Conservation (phyloP, 2,329 filamentous ascomycete species). For the Ophiostoma novo-ulmi region DNA sequence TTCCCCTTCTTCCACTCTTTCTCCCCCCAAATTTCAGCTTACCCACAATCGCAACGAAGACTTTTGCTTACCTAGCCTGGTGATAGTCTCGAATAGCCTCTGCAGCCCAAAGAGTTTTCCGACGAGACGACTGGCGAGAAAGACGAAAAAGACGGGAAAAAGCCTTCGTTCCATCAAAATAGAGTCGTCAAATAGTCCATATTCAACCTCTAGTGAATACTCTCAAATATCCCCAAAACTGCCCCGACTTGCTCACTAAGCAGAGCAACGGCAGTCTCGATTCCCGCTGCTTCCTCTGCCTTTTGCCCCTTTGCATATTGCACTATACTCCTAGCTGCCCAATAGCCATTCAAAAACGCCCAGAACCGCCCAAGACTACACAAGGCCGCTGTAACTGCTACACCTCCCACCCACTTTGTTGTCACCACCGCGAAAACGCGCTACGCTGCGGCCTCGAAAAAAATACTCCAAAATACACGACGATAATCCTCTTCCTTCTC, state of each 20-base stretch:
- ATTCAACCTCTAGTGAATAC: too few relatives aligned
- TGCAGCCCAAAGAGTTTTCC: slow-evolving; percentile 1
- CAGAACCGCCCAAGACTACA: too few relatives aligned
- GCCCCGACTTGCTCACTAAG: not conserved
- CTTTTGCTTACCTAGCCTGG: slow-evolving; percentile 12
- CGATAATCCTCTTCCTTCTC: not conserved
- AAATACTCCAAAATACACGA: slow-evolving; percentile 7
- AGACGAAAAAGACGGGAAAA: not conserved
- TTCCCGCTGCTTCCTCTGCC: not conserved
- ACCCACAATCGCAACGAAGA: slow-evolving; percentile 5
- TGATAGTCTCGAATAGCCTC: not conserved
- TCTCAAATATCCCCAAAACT: not conserved
- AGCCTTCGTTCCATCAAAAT: not conserved
- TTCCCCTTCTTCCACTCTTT: slow-evolving; percentile 16
- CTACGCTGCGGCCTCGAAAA: slow-evolving; percentile 3
- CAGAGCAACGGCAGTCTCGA: not conserved
- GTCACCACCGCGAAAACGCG: slow-evolving; percentile 13
- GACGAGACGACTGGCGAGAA: not conserved
- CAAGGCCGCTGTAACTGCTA: not conserved
- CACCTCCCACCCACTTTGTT: not conserved
- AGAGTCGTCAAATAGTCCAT: too few relatives aligned
- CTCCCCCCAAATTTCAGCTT: slow-evolving; percentile 6
- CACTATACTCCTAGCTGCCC: not conserved
- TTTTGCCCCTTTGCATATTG: not conserved
- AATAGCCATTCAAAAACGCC: not conserved